Percentiles rank a stretch among this genome's conserved stretches.
Evolutionary conservation across 2,329 filamentous ascomycete species (phyloP).

Genomic region (Pyrenochaeta sp.): DNA sequence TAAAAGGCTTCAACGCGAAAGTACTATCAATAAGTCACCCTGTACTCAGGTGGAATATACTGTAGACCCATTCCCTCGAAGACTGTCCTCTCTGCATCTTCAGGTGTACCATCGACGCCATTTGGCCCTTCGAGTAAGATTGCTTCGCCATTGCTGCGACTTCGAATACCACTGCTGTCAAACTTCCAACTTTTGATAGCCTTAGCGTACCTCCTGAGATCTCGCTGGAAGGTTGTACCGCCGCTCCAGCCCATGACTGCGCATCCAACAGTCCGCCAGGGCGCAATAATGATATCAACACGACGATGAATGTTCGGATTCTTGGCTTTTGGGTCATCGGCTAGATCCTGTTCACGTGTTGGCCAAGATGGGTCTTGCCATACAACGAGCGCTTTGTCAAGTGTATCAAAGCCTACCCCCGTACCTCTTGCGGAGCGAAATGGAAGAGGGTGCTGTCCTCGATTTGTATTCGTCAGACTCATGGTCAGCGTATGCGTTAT

Average conservation of each 20-base stretch:
- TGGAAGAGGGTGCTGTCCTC: constrained; percentile 72
- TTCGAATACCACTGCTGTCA: constrained; percentile 85
- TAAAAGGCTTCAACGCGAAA: neutral
- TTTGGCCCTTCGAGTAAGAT: constrained; percentile 68
- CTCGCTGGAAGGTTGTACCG: constrained; percentile 88
- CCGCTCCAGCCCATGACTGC: constrained; percentile 89
- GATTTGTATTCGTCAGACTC: constrained; percentile 73
- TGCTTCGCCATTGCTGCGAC: constrained; percentile 72
- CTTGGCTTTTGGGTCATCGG: constrained; percentile 52
- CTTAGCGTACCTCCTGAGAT: constrained; percentile 82
- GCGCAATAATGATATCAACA: constrained; percentile 90
- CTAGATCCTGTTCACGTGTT: constrained; percentile 47
- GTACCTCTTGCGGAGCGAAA: constrained; percentile 55
- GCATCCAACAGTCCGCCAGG: constrained; percentile 89
- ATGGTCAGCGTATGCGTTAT: constrained; percentile 85
- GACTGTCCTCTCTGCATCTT: constrained; percentile 78
- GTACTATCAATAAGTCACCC: constrained; percentile 53
- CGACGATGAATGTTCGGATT: constrained; percentile 81
- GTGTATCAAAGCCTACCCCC: constrained; percentile 77
- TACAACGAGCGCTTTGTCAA: constrained; percentile 92
- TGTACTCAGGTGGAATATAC: constrained; percentile 53
- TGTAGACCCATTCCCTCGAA: constrained; percentile 77
- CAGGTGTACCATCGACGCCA: constrained; percentile 61
- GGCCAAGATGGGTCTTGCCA: constrained; percentile 76
- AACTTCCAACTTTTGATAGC: constrained; percentile 80